Conservation (phyloP, 257 asterid genomes). For the Solanum piurae region DNA sequence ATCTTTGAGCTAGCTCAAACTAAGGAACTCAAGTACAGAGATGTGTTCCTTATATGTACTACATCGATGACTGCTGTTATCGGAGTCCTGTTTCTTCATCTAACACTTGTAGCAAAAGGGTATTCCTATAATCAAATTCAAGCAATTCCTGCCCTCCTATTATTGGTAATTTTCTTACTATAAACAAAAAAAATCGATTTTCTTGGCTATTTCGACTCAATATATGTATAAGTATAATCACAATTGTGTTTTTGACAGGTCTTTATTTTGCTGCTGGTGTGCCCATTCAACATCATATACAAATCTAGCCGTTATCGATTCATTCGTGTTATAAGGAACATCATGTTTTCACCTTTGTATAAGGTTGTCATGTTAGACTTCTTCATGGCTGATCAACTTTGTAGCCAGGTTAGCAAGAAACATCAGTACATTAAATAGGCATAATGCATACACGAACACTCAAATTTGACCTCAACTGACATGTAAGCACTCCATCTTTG, state of each 20-base stretch:
- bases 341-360: slow-evolving; percentile 65
- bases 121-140: slow-evolving; percentile 52
- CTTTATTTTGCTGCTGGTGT: slow-evolving; percentile 38
- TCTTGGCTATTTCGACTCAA: background rate
- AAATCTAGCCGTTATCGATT: slow-evolving; percentile 77
- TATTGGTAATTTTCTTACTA: slow-evolving; percentile 41
- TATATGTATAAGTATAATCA: background rate
- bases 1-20: slow-evolving; percentile 61
- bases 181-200: background rate
- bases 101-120: slow-evolving; percentile 61
- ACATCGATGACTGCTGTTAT: slow-evolving; percentile 60
- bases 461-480: background rate
- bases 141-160: slow-evolving; percentile 62
- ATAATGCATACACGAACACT: background rate
- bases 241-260: slow-evolving; percentile 17
- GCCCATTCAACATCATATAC: slow-evolving; percentile 72
- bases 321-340: slow-evolving; percentile 60
- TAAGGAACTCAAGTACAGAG: slow-evolving; percentile 61
- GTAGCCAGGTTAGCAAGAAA: slow-evolving; percentile 62
- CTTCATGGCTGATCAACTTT: slow-evolving; percentile 96
- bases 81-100: slow-evolving; percentile 64
- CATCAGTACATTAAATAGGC: background rate
- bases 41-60: slow-evolving; percentile 72
- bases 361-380: slow-evolving; percentile 92
- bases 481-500: background rate